Evolutionary conservation across 2,329 filamentous ascomycete genomes (phyloP).

Genomic region (Pseudonectria foliicola): DNA sequence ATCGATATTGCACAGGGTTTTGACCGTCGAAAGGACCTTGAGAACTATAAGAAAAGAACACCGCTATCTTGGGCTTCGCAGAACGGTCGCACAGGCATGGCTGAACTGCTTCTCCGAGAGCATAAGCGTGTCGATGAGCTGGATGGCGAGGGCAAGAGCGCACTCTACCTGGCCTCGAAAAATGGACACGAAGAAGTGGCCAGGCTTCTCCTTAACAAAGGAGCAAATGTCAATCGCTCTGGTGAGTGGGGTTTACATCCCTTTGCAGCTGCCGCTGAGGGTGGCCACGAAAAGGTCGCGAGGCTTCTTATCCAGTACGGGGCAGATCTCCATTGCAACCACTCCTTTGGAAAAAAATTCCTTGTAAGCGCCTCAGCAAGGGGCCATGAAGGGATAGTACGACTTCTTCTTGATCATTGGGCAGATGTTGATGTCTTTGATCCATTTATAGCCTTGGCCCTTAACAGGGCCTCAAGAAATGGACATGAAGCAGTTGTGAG

Average conservation of each 20-base stretch:
- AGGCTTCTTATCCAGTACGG: constrained; percentile 6
- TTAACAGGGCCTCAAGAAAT: too few species aligned
- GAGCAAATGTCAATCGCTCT: constrained; percentile 2
- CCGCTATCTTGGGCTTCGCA: constrained; percentile 20
- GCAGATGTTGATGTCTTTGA: too few species aligned
- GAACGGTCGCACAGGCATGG: constrained; percentile 1
- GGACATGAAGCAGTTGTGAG: constrained; percentile 16
- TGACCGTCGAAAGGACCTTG: not conserved
- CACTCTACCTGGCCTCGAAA: not conserved
- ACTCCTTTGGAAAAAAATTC: not conserved
- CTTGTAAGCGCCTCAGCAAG: too few species aligned
- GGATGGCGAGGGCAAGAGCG: not conserved
- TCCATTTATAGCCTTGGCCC: too few species aligned
- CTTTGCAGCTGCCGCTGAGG: constrained; percentile 12
- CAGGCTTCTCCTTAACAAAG: constrained; percentile 13
- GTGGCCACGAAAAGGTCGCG: constrained; percentile 13
- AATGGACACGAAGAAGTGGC: constrained; percentile 16
- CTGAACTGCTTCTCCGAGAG: constrained; percentile 1
- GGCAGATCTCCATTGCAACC: not conserved
- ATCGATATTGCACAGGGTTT: constrained; percentile 4
- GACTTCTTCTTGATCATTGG: too few species aligned
- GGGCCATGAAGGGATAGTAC: too few species aligned
- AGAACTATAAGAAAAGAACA: not conserved
- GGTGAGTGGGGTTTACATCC: constrained; percentile 6
- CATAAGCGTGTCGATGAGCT: constrained; percentile 5